Evolutionary conservation across 2,329 filamentous ascomycete species (phyloP).

Genomic region (Stachybotrys elegans): DNA sequence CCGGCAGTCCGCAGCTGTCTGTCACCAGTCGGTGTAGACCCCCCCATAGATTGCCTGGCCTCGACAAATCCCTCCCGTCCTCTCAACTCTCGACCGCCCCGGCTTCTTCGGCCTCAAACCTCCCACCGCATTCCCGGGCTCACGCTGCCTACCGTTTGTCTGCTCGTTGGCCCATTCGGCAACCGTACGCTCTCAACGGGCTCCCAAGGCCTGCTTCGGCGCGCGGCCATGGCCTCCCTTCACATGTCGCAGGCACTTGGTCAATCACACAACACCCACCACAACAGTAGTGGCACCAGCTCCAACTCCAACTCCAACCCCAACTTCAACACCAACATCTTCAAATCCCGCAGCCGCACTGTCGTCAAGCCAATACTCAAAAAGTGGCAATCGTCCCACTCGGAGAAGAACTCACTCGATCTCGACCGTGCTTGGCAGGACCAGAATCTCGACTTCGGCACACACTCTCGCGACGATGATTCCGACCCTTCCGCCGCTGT

Average conservation of each 20-base stretch:
- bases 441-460: constrained; percentile 31
- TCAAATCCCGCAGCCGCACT: constrained; percentile 42
- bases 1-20: too few species aligned
- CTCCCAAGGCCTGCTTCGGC: too few species aligned
- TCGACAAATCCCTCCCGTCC: too few species aligned
- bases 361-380: constrained; percentile 59
- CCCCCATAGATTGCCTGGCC: too few species aligned
- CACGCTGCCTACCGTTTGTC: too few species aligned
- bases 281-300: too few species aligned
- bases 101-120: too few species aligned
- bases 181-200: too few species aligned
- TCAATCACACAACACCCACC: not conserved
- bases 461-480: constrained; percentile 18
- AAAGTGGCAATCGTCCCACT: constrained; percentile 44
- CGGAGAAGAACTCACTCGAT: constrained; percentile 59
- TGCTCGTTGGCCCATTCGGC: too few species aligned
- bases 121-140: too few species aligned
- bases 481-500: constrained; percentile 16
- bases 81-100: too few species aligned
- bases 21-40: not conserved
- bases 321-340: constrained; percentile 19
- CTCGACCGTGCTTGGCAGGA: constrained; percentile 56
- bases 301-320: constrained; percentile 16
- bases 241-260: constrained; percentile 4
- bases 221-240: constrained; percentile 21